Percentiles rank a stretch among this genome's conserved stretches.
phyloP scores from a whole-genome alignment of 305 asterid genomes.

The Lippia alba region DNA sequence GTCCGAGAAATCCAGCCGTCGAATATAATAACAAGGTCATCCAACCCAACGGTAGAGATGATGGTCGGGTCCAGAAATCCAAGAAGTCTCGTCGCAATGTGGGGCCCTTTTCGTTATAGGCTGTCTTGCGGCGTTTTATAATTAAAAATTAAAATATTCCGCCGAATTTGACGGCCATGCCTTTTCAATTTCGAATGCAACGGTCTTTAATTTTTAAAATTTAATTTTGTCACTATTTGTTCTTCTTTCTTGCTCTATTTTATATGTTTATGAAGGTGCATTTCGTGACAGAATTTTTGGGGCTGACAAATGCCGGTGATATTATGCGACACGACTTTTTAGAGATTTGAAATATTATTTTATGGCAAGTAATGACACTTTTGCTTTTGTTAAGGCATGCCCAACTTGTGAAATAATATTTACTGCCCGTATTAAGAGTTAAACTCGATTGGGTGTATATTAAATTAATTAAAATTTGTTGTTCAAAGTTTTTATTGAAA shows the following conservation, averaged over 20 bases:
- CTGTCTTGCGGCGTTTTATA: constrained; percentile 5
- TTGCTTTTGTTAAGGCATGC: no score
- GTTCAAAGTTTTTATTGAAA: no score
- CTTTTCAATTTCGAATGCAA: constrained; percentile 2
- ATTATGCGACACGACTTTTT: no score
- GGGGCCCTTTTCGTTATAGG: not conserved
- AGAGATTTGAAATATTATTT: no score
- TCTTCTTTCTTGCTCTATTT: not conserved
- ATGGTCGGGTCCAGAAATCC: constrained; percentile 15
- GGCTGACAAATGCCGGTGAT: no score
- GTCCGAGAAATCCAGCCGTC: not conserved
- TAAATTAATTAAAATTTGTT: no score
- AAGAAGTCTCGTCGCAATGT: not conserved
- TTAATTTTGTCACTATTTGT: not conserved
- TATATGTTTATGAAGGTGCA: not conserved
- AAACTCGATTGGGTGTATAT: no score
- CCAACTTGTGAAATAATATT: no score
- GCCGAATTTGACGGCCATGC: not conserved
- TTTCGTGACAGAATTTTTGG: no score
- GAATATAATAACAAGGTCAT: not conserved
- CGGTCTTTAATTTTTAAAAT: constrained; percentile 10
- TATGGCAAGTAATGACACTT: no score
- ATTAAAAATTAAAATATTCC: not conserved
- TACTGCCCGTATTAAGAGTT: no score
- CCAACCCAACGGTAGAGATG: not conserved